Conservation (phyloP, 495 filamentous ascomycete genomes). For the Podospora pseudocomata region DNA sequence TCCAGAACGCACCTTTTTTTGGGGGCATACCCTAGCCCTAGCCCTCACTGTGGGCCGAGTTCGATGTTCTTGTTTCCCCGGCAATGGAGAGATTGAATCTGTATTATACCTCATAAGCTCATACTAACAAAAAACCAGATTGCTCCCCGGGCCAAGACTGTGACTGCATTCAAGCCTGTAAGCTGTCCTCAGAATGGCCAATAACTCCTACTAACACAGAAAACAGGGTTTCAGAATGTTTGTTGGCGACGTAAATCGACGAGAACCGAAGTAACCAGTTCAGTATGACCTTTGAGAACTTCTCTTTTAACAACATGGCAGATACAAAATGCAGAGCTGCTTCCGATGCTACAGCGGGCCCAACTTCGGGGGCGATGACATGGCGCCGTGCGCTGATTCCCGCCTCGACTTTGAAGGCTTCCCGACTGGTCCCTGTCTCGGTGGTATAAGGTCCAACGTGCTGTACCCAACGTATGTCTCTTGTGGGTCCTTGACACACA, state of each 20-base stretch:
- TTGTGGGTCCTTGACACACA: too few relatives aligned
- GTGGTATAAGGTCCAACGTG: conserved; percentile 44
- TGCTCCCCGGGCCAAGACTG: conserved; percentile 34
- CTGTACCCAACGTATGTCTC: conserved; percentile 38
- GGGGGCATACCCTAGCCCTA: too few relatives aligned
- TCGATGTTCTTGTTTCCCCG: too few relatives aligned
- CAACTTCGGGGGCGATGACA: conserved; percentile 40
- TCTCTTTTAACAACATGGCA: too few relatives aligned
- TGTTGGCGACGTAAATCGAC: conserved; percentile 31
- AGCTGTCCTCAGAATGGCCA: conserved; percentile 1
- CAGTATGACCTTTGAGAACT: too few relatives aligned
- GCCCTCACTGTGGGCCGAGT: too few relatives aligned
- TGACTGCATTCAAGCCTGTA: conserved; percentile 47
- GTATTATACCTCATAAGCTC: too few relatives aligned
- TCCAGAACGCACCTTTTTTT: too few relatives aligned
- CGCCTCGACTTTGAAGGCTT: conserved; percentile 35
- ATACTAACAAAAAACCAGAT: conserved; percentile 14
- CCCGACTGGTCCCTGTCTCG: conserved; percentile 30
- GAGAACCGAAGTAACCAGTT: conserved; percentile 18
- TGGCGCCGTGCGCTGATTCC: conserved; percentile 32
- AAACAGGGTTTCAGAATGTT: conserved; percentile 38
- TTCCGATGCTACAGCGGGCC: conserved; percentile 43
- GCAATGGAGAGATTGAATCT: too few relatives aligned
- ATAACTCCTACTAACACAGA: neutral
- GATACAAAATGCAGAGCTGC: conserved; percentile 38